Evolutionary conservation across 2,329 filamentous ascomycete species (phyloP).

Genomic region (Verruconis gallopava): DNA sequence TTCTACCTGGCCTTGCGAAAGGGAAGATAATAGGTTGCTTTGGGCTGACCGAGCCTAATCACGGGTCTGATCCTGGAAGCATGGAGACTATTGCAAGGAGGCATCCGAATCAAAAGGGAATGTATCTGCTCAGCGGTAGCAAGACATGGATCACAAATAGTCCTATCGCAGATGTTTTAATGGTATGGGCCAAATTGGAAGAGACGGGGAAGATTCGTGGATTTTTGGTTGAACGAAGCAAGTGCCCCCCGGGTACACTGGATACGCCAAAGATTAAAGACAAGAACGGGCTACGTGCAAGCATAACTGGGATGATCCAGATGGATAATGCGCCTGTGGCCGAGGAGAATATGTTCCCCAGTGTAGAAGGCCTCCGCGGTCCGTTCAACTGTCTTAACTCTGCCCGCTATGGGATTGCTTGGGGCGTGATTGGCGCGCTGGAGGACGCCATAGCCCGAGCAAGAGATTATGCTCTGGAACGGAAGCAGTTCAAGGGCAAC

Average conservation of each 20-base stretch:
- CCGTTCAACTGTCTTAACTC: conserved; percentile 93
- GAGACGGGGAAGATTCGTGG: conserved; percentile 89
- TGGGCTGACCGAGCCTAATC: conserved; percentile 83
- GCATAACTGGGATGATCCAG: conserved; percentile 95
- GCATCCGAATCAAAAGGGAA: conserved; percentile 73
- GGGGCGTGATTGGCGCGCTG: conserved; percentile 84
- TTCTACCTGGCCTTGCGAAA: conserved; percentile 67
- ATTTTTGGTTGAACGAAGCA: conserved; percentile 74
- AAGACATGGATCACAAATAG: conserved; percentile 98
- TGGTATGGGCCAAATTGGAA: conserved; percentile 88
- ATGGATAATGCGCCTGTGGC: conserved; percentile 83
- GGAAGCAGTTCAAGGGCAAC: conserved; percentile 93
- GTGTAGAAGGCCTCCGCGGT: conserved; percentile 72
- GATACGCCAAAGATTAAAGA: conserved; percentile 88
- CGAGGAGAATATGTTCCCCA: conserved; percentile 84
- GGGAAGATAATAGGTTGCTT: conserved; percentile 76
- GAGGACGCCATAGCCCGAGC: conserved; percentile 81
- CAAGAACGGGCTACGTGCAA: conserved; percentile 88
- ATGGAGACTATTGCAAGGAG: conserved; percentile 83
- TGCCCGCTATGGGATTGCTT: conserved; percentile 83
- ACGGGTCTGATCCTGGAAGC: conserved; percentile 79
- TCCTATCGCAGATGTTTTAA: conserved; percentile 69
- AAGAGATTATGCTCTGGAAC: conserved; percentile 76
- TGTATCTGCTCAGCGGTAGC: conserved; percentile 62
- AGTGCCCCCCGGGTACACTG: conserved; percentile 76